Evolutionary conservation across 2,329 filamentous ascomycete species (phyloP).

Genomic region (Aspergillus quadrilineatus): DNA sequence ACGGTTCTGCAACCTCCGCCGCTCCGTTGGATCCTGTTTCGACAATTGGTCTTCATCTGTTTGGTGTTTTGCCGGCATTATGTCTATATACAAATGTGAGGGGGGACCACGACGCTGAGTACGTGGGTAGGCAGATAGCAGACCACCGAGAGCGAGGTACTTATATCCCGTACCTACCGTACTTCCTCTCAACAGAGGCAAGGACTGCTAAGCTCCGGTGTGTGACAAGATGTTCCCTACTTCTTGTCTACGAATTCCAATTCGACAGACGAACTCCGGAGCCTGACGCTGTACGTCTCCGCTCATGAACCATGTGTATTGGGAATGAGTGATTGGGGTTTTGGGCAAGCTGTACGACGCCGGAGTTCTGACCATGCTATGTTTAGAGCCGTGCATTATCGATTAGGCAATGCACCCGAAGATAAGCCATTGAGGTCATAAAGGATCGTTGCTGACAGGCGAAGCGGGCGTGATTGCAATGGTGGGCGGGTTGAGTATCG

Average conservation of each 20-base stretch:
- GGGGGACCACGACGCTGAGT: background rate
- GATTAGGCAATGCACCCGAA: background rate
- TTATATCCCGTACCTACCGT: slow-evolving; percentile 1
- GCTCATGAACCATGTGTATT: slow-evolving; percentile 6
- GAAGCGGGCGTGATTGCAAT: slow-evolving; percentile 2
- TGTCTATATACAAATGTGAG: background rate
- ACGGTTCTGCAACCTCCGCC: slow-evolving; percentile 32
- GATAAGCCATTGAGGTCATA: slow-evolving; percentile 5
- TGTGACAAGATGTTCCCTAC: background rate
- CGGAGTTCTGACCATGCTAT: slow-evolving; percentile 6
- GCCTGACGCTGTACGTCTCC: background rate
- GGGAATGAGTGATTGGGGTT: background rate
- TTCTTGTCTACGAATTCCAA: background rate
- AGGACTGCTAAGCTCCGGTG: background rate
- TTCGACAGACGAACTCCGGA: slow-evolving; percentile 1
- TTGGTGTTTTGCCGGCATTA: slow-evolving; percentile 5
- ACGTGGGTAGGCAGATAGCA: slow-evolving; percentile 25
- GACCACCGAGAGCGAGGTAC: slow-evolving; percentile 32
- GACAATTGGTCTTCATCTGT: background rate
- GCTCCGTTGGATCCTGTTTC: slow-evolving; percentile 33
- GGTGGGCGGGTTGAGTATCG: background rate
- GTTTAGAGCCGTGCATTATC: slow-evolving; percentile 1
- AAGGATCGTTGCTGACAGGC: slow-evolving; percentile 4
- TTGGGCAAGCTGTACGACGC: slow-evolving; percentile 4
- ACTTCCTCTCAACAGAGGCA: background rate